These are phyloP conservation scores for Salvia splendens DNA, from an alignment of 257 asterid genomes.

Conservation along the genomic window DNA sequence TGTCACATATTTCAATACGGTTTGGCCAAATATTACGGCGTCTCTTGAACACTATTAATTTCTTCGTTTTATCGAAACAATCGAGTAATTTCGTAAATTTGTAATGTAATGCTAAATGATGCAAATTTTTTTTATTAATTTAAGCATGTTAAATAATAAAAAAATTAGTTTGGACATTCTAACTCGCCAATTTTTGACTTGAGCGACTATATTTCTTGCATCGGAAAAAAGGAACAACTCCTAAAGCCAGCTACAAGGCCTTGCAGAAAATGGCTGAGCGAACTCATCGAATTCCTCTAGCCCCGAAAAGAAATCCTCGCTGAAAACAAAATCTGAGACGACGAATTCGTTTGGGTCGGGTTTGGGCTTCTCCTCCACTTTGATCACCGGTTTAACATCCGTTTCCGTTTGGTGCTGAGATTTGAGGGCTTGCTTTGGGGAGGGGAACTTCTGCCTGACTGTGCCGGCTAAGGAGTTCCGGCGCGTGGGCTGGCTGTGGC, in stretches of 20 bases:
- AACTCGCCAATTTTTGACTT: too few relatives aligned
- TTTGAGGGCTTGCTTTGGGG: slow-evolving; percentile 29
- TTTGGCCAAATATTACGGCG: not conserved
- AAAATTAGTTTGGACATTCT: too few relatives aligned
- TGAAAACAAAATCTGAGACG: slow-evolving; percentile 39
- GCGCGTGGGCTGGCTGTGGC: slow-evolving; percentile 85
- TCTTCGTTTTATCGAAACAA: too few relatives aligned
- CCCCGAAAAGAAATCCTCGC: slow-evolving; percentile 71
- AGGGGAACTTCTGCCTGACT: slow-evolving; percentile 64
- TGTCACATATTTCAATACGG: not conserved
- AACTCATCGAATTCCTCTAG: slow-evolving; percentile 61
- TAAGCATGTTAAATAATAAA: too few relatives aligned
- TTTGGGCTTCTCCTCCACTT: slow-evolving; percentile 26
- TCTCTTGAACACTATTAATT: not conserved
- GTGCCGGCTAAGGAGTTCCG: slow-evolving; percentile 90
- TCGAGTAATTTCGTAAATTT: too few relatives aligned
- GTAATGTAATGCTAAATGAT: too few relatives aligned
- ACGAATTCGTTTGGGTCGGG: not conserved
- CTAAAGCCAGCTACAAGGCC: slow-evolving; percentile 39
- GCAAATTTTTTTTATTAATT: too few relatives aligned
- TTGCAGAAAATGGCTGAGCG: slow-evolving; percentile 34
- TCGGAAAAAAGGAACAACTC: not conserved
- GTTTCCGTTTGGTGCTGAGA: not conserved
- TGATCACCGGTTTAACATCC: slow-evolving; percentile 9
- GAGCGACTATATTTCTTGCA: too few relatives aligned